phyloP scores from a whole-genome alignment of 1,284 basidiomycete species.

The Cutaneotrichosporon sp. region DNA sequence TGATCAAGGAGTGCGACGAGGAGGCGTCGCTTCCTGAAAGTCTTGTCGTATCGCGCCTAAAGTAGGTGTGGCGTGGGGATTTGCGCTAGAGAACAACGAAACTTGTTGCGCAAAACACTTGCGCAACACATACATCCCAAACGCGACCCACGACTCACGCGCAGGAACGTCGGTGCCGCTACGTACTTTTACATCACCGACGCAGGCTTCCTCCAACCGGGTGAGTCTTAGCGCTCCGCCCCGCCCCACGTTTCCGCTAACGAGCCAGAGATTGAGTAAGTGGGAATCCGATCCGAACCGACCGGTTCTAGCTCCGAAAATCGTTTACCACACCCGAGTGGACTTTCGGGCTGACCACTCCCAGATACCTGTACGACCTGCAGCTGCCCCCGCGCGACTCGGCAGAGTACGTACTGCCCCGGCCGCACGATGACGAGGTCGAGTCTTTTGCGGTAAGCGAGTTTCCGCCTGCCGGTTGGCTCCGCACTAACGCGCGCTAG shows the following conservation, averaged over 20 bases:
- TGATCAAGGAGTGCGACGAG: constrained; percentile 89
- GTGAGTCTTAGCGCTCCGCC: constrained; percentile 17
- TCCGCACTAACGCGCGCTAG: constrained; percentile 18
- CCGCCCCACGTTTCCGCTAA: not conserved
- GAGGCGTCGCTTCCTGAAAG: constrained; percentile 72
- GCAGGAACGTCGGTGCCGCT: constrained; percentile 30
- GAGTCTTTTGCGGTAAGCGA: constrained; percentile 60
- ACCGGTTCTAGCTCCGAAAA: too few species aligned
- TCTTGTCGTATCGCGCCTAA: constrained; percentile 58
- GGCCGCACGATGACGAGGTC: constrained; percentile 85
- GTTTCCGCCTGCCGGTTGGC: not conserved
- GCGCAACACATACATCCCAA: too few species aligned
- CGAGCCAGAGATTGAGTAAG: constrained; percentile 29
- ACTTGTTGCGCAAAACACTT: too few species aligned
- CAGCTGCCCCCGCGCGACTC: constrained; percentile 56
- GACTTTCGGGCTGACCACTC: not conserved
- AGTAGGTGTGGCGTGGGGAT: constrained; percentile 41
- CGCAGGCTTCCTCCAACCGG: constrained; percentile 73
- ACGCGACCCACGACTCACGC: too few species aligned
- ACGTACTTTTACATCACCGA: constrained; percentile 59
- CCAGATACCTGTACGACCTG: constrained; percentile 69
- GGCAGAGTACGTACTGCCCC: constrained; percentile 54
- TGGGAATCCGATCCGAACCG: not conserved
- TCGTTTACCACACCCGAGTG: not conserved
- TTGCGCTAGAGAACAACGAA: too few species aligned